Base-by-base conservation (phyloP, 2,329 filamentous ascomycete genomes). In the Aspergillus fijiensis region DNA sequence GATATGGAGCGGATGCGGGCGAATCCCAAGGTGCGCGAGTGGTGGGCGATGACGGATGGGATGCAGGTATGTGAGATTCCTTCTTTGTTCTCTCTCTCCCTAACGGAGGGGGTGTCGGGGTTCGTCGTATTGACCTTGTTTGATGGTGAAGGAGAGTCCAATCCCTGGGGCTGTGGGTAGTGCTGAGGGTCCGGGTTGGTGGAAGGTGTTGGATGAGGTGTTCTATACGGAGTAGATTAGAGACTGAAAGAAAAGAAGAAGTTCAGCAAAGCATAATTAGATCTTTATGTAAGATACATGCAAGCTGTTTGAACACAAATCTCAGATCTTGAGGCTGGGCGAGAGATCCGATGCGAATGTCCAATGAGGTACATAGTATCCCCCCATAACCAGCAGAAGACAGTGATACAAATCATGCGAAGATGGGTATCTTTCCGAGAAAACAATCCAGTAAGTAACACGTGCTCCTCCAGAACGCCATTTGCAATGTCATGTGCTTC, bases 11-110 rank as follows among this genome's bases (percentile, higher is more conserved):
- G 80, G 62, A 92, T 93, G 89, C 81, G 83, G 1, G 85, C 85
- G 59, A 91, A 92, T 67, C 83, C 85, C 1, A 88, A 87, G 70
- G 88, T 93, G 35, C 83, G 85, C 58, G 87, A 89, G 73, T 94
- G 90, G 91, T 94, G 90, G 90, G 79, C 79, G 60, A 88, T 93
- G 86, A 93, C 90, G 53, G 90, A 94, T 73, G 80, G 81, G 14
- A 91, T 87, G 81, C 90, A 93, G 77, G 87, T 73, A 63, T 42
- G 60, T 56, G 42, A 31, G 27, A 10, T n/a, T 21, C 12, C 25
- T 33, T 49, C n/a, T 7, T 33, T 49, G 14, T 16, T 45, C 21
- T 51, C 16, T 19, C 35, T 55, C 21, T 35, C 9, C 31, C 12
- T 31, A 33, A 50, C n/a, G 35, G 27, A 5, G 53, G 2, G 23